A percentile compares a stretch with the other conserved stretches of the same genome.
These are phyloP conservation scores for Leccinum ochraceum DNA, from an alignment of 768 basidiomycete species.

Conservation along the genomic window DNA sequence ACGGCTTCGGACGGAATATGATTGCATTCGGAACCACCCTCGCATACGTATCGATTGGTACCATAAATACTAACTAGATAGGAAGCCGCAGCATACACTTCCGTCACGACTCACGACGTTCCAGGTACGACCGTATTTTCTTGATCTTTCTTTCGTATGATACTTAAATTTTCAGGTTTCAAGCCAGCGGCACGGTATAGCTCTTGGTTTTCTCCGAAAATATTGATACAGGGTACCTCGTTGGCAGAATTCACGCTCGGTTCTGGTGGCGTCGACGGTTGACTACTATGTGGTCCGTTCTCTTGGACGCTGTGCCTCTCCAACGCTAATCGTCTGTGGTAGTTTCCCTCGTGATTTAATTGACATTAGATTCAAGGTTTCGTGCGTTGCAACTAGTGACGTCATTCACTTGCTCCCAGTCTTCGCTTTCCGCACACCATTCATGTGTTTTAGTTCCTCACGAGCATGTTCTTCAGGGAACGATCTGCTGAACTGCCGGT, in stretches of 20 bases:
- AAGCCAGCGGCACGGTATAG: conserved; percentile 44
- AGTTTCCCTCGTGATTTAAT: conserved; percentile 56
- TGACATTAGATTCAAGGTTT: not conserved
- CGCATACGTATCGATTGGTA: conserved; percentile 50
- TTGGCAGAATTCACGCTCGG: conserved; percentile 70
- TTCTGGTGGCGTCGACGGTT: conserved; percentile 27
- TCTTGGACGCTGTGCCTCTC: not conserved
- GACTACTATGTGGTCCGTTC: conserved; percentile 60
- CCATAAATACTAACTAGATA: conserved; percentile 28
- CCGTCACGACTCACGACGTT: conserved; percentile 23
- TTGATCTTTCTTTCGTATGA: not conserved
- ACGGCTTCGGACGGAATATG: conserved; percentile 57
- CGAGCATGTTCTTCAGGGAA: not conserved
- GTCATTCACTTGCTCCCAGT: not conserved
- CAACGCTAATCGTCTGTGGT: not conserved
- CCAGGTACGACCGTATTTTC: conserved; percentile 14
- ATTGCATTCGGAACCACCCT: conserved; percentile 50
- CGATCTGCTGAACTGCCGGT: not conserved
- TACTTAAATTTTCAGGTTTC: conserved; percentile 42
- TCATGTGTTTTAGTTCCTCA: too few relatives aligned
- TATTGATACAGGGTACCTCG: conserved; percentile 47
- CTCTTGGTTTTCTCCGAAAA: not conserved
- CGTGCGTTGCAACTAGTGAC: not conserved
- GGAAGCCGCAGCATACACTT: conserved; percentile 31
- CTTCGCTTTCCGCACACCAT: too few relatives aligned